Conservation (phyloP, 192 early-diverging fungal genomes). For the Coemansia umbellata region DNA sequence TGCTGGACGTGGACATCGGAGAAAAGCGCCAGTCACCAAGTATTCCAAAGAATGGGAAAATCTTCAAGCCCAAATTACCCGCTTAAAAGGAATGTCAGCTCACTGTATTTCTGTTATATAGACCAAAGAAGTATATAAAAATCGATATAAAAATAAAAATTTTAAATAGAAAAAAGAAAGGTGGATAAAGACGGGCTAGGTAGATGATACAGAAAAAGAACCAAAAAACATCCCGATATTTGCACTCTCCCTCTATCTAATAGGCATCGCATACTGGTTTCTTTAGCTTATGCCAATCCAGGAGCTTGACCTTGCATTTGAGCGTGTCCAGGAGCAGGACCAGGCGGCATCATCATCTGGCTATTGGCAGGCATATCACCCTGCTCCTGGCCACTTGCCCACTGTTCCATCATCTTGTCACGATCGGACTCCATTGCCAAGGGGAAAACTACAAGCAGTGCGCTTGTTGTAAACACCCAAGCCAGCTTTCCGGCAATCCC, state of each 20-base stretch:
- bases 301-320: slow-evolving; percentile 9
- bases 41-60: slow-evolving; percentile 28
- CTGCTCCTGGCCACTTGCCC: slow-evolving; percentile 64
- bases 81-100: slow-evolving; percentile 11
- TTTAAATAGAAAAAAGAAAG: background rate
- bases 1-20: too few relatives aligned
- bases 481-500: slow-evolving; percentile 74
- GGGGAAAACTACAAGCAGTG: slow-evolving; percentile 78
- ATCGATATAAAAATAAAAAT: background rate
- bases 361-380: background rate
- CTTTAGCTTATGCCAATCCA: slow-evolving; percentile 12
- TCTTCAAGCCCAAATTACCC: slow-evolving; percentile 17
- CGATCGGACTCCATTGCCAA: slow-evolving; percentile 84
- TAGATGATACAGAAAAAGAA: too few relatives aligned
- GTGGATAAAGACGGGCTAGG: too few relatives aligned
- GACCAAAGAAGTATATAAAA: background rate
- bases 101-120: too few relatives aligned
- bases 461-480: slow-evolving; percentile 88
- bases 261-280: too few relatives aligned
- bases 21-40: slow-evolving; percentile 18
- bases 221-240: too few relatives aligned
- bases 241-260: too few relatives aligned
- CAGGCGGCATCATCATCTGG: slow-evolving; percentile 2
- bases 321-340: background rate
- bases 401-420: slow-evolving; percentile 80